Base-by-base conservation (phyloP, 306 rosid genomes). In the Sesbania bispinosa region DNA sequence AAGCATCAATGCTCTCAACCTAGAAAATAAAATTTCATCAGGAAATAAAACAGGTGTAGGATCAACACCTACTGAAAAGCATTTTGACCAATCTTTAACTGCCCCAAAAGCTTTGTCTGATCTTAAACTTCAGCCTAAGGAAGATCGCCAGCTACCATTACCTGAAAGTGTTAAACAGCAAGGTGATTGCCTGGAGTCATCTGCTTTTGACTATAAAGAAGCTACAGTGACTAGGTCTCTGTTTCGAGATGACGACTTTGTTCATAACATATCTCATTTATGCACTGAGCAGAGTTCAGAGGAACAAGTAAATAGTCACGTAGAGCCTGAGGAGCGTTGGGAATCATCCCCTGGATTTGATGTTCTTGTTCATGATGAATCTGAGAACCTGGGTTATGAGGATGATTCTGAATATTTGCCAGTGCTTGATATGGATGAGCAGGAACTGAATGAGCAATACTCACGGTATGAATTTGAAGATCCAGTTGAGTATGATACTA, bases 331-430 rank as follows among this genome's bases (percentile, higher is more conserved):
- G 63, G 93, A 86, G 76, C 77, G 88, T 32, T 84, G 87, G 90
- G 97, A 86, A 65, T 88, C 97, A 26, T 87, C 90, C 50, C 91
- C 95, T 32, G 97, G 97, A 39, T 90, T 94, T 87, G 96, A 90
- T 79, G 96, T 90, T 67, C 88, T 90, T 73, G 98, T 90, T 58
- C 92, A 86, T 61, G 82, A 80, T 71, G 80, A 76, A 67, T 69
- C 74, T 16, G 89, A 75, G 69, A 73, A 86, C 70, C 16, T 82
- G 60, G 82, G 69, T 65, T 60, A 73, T 54, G 81, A 80, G 50
- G 86, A 72, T 26, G 86, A 75, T 73, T 79, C 77, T 6, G 90
- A 92, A 71, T 80, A 82, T 73, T 20, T 77, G 32, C 70, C 76
- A 8, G 83, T 74, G 61, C 82, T 81, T 72, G 82, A 82, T 32